Evolutionary conservation across 176 grass and related monocot genomes (phyloP), one percentile per base, ranked within the genome.

Genomic region (Bolboschoenus planiculmis): DNA sequence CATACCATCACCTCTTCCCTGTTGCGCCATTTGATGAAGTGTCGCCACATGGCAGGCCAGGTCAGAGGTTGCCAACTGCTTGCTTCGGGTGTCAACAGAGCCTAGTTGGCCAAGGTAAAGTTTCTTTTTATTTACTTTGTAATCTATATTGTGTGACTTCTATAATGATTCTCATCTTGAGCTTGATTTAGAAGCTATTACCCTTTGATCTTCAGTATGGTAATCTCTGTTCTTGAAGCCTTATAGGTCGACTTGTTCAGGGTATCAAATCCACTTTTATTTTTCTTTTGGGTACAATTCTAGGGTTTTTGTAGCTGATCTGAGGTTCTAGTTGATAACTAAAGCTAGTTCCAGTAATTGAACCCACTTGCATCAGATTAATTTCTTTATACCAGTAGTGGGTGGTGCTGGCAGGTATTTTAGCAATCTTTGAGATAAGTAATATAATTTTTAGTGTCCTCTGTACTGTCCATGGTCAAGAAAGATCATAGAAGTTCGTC

Each of bases 1-100:
- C 96, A 35, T 99, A 99, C 82, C 97, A 99, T 75, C 97, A 99
- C 91, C 89, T 99, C 4, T 99, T 99, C 81, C 97, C 93, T 8
- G 91, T 96, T 85, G 46, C 87, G 64, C 92, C 91, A 10, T 99
- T 96, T 62, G 88, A 99, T 91, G 97, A 99, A 84, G 91, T 93
- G 15, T 87, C 21, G 79, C 90, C 81, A 20, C 73, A 72, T 34
- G 85, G 33, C 66, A 93, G 88, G 86, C 43, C 84, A 55, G 89
- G 86, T 84, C 91, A 99, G 85, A 95, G 91, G 86, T 85, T 90
- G 85, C 84, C 79, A 5, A 90, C 90, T 73, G 91, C 74, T 83
- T 99, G 91, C 86, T 99, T 87, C n/a, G 80, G 93, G 39, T 99
- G 97, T 62, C 91, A 93, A 36, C 93, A 92, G 80, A 93, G 86